Percentiles rank a stretch among this genome's conserved stretches.
These are phyloP conservation scores for Neostapfia colusana DNA, from an alignment of 176 grass and related monocot species.

Conservation along the genomic window DNA sequence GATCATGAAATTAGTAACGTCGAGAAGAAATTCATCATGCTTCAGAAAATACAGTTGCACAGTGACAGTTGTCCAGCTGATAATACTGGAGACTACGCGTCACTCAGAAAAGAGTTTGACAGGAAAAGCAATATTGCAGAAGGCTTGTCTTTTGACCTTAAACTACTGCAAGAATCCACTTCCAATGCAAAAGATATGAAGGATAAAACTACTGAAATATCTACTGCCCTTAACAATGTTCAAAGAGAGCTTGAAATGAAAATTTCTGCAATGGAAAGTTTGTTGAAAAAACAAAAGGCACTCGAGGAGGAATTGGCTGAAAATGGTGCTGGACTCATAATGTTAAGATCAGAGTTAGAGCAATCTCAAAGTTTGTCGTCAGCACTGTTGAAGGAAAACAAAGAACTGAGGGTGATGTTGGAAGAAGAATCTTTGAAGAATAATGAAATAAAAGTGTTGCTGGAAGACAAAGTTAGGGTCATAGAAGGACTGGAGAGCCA, in stretches of 20 bases:
- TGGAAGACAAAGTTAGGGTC: slow-evolving; percentile 66
- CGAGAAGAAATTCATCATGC: slow-evolving; percentile 18
- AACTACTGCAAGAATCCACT: slow-evolving; percentile 77
- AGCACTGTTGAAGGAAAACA: slow-evolving; percentile 59
- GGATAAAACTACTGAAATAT: slow-evolving; percentile 56
- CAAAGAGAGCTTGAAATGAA: slow-evolving; percentile 63
- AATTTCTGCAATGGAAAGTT: slow-evolving; percentile 49
- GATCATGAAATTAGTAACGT: slow-evolving; percentile 28
- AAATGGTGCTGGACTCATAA: slow-evolving; percentile 41
- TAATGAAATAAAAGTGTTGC: slow-evolving; percentile 44
- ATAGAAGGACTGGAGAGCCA: slow-evolving; percentile 69
- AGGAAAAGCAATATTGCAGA: slow-evolving; percentile 67
- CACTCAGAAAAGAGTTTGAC: slow-evolving; percentile 61
- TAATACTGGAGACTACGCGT: slow-evolving; percentile 38
- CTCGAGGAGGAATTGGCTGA: slow-evolving; percentile 60
- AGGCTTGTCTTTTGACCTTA: slow-evolving; percentile 81
- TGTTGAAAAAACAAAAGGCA: slow-evolving; percentile 50
- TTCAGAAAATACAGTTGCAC: slow-evolving; percentile 11
- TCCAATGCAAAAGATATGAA: slow-evolving; percentile 61
- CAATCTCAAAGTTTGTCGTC: slow-evolving; percentile 48
- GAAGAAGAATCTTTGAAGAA: slow-evolving; percentile 59
- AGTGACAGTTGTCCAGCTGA: slow-evolving; percentile 15
- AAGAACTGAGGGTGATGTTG: slow-evolving; percentile 55
- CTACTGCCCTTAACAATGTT: slow-evolving; percentile 45
- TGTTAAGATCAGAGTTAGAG: slow-evolving; percentile 68